A percentile compares a stretch with the other conserved stretches of the same genome.
These are phyloP conservation scores for Ophiosphaerella narmari DNA, from an alignment of 2,329 filamentous ascomycete species.

Conservation along the genomic window DNA sequence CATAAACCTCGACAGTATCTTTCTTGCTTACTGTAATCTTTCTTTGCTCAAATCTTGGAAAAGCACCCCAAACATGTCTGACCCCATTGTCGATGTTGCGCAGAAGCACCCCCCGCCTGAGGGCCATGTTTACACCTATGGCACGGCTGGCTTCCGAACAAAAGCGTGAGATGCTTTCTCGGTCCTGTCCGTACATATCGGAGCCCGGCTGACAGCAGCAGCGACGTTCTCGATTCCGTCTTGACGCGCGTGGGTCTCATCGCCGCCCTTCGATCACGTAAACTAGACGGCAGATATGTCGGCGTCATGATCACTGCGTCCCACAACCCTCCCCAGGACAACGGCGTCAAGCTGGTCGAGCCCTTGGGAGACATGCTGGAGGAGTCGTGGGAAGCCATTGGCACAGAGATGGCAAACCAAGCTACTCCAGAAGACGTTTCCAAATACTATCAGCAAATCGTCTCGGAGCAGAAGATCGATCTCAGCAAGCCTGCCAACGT, in stretches of 20 bases:
- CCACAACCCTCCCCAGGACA: conserved; percentile 67
- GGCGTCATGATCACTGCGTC: conserved; percentile 78
- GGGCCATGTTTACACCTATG: conserved; percentile 45
- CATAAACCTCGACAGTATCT: not conserved
- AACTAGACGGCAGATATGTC: conserved; percentile 86
- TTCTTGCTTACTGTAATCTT: too few relatives aligned
- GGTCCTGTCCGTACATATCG: not conserved
- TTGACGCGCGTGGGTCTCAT: conserved; percentile 91
- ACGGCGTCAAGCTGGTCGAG: conserved; percentile 82
- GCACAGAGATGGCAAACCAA: conserved; percentile 87
- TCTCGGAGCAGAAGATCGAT: conserved; percentile 63
- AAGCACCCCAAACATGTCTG: conserved; percentile 30
- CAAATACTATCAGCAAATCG: conserved; percentile 75
- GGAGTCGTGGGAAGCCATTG: conserved; percentile 86
- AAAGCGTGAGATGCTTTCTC: conserved; percentile 61
- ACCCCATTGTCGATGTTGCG: conserved; percentile 37
- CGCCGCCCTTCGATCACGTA: conserved; percentile 84
- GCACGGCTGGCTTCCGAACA: conserved; percentile 65
- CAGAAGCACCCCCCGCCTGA: conserved; percentile 46
- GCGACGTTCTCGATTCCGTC: conserved; percentile 85
- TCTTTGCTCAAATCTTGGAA: not conserved
- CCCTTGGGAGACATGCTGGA: conserved; percentile 92
- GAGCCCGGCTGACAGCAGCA: conserved; percentile 46
- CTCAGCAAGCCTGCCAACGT: conserved; percentile 73
- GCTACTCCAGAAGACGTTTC: conserved; percentile 74